Evolutionary conservation across 73 alveolate genomes (phyloP), one percentile per base, ranked within the genome.

Genomic region (Breviolum minutum): DNA sequence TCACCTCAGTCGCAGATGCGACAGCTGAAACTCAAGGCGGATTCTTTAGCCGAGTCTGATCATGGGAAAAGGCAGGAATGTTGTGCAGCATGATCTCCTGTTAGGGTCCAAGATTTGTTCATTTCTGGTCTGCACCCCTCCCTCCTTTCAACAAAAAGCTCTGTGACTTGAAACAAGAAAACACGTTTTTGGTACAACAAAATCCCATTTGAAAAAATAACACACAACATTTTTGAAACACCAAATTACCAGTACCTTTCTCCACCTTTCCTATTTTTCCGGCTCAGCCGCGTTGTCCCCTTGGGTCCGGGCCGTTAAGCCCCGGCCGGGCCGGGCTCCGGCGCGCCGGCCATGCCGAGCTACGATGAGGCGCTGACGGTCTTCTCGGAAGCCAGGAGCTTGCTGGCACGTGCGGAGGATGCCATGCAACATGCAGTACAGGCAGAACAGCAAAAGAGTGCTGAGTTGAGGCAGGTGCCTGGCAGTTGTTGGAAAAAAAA

Each of bases 331-430:
- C 87, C 63, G 24, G n/a, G 87, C 63, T 27, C 64, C 20, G 63
- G 87, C 63, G 79, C 60, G 95, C 63, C 26, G 89, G 89, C 40
- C 76, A 90, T 90, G 96, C 96, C 96, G 48, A 62, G 97, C 97
- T 92, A 92, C 48, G 97, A 92, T 19, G 97, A 92, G 30, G 97
- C 97, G 64, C 97, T 92, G n/a, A 92, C 90, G 19, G 97, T 89
- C 81, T 92, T 92, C 86, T 80, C 97, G 24, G 97, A 92, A 74
- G 89, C 89, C 69, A 87, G 97, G 29, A 73, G 89, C 63, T 89
- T 92, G 97, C 97, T 92, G 89, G 97, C 90, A 9, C 48, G 97
- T 73, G 97, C 97, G 22, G 97, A 92, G 14, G 97, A 92, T 92
- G 97, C 97, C 90, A 92, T 92, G 97, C 97, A 92, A 20, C 82